Evolutionary conservation across 2,329 filamentous ascomycete species (phyloP), one percentile per base, ranked within the genome.

Genomic region (Trichoderma endophyticum): DNA sequence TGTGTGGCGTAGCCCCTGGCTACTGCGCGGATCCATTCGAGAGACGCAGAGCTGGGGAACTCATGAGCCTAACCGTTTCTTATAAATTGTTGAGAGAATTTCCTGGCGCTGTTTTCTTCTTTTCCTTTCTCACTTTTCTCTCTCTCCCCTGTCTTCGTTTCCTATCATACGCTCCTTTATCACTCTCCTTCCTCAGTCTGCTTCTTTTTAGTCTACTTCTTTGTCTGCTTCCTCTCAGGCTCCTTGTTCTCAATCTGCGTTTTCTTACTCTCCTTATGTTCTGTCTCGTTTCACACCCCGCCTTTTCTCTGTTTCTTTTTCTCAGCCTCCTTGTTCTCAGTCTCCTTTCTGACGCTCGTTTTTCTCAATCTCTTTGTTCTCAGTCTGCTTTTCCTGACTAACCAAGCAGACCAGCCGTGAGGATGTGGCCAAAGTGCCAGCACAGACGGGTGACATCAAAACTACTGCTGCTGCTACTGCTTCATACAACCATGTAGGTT

Each of bases 1-100:
- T 0, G 77, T 77, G 1, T 71, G 78, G 5, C 76, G 78, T 0
- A 80, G 81, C 4, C 84, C 84, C 1, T 86, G 84, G 84, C 81
- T 78, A 60, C 77, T 86, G 28, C 84, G 81, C 63, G 79, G 79
- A 12, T 80, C 82, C n/a, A 86, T 86, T 83, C 82, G 48, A 81
- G 14, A 84, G 71, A 84, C 85, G 36, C 84, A 82, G 83, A 43
- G 61, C 43, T 51, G 59, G 30, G 14, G 57, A 14, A 12, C 1
- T 21, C 18, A 6, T 21, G 28, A n/a, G 5, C 3, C 28, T 11
- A 32, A 32, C 28, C 6, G 9, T n/a, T 14, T 32, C 15, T 6
- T 14, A 6, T 14, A 21, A 30, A 34, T 6, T 12, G n/a, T 32
- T 24, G 28, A 21, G n/a, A n/a, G 18, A 32, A 21, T 12, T 3